A percentile compares a stretch with the other conserved stretches of the same genome.
These are phyloP conservation scores for Phoma herbarum DNA, from an alignment of 2,329 filamentous ascomycete genomes.

Conservation along the genomic window DNA sequence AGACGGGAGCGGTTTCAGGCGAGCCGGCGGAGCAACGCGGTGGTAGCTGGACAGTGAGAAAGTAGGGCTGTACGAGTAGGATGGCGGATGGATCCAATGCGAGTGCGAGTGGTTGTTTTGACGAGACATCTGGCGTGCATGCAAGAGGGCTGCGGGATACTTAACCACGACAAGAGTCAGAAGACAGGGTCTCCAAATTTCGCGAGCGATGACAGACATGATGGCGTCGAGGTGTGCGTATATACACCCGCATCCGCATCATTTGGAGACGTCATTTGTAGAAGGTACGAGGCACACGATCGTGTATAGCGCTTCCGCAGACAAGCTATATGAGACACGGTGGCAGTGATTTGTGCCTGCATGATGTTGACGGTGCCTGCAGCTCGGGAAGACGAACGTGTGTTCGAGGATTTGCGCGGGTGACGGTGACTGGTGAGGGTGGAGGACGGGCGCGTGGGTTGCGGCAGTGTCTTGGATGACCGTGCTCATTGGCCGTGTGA, in stretches of 20 bases:
- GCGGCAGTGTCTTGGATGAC: constrained; percentile 46
- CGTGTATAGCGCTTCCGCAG: constrained; percentile 11
- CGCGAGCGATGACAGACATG: constrained; percentile 12
- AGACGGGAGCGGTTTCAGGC: constrained; percentile 30
- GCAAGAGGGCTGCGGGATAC: constrained; percentile 22
- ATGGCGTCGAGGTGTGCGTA: constrained; percentile 29
- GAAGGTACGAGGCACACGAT: constrained; percentile 9
- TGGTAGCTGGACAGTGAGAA: constrained; percentile 35
- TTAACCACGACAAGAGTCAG: constrained; percentile 26
- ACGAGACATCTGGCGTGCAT: constrained; percentile 34
- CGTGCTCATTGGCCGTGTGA: constrained; percentile 39
- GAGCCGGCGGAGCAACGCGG: constrained; percentile 34
- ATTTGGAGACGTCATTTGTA: constrained; percentile 29
- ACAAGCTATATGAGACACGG: constrained; percentile 35
- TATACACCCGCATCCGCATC: constrained; percentile 30
- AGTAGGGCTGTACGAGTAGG: constrained; percentile 31
- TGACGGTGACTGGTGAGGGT: constrained; percentile 42
- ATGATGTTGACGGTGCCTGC: constrained; percentile 43
- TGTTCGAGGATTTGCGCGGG: constrained; percentile 35
- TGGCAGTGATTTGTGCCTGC: constrained; percentile 34
- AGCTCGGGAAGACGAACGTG: constrained; percentile 39
- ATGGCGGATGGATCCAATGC: constrained; percentile 29
- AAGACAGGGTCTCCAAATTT: constrained; percentile 22
- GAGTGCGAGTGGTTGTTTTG: constrained; percentile 23
- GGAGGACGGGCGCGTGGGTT: constrained; percentile 39